Percentiles rank a stretch among this genome's conserved stretches.
Conservation (phyloP, 768 basidiomycete species). For the Pleurotus sapidus region DNA sequence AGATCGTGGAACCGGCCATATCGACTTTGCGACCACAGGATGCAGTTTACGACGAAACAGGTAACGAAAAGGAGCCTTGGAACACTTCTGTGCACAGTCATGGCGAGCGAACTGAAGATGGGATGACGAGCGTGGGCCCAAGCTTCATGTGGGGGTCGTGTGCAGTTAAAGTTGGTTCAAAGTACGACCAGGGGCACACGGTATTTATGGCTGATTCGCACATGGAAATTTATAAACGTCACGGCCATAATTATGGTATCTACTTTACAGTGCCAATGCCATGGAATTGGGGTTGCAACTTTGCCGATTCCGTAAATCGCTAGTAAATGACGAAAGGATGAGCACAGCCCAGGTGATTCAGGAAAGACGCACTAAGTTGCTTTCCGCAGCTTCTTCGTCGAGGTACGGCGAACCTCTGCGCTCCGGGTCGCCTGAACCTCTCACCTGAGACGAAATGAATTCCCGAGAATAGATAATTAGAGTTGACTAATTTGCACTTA, state of each 20-base stretch:
- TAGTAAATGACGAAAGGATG: neutral
- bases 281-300: neutral
- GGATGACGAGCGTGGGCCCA: neutral
- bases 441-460: neutral
- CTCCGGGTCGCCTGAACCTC: neutral
- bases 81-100: neutral
- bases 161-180: neutral
- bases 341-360: neutral
- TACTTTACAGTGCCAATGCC: neutral
- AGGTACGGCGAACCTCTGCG: neutral
- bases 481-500: neutral
- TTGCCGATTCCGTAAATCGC: neutral
- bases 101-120: neutral
- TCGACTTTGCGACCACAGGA: constrained; percentile 66
- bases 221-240: neutral
- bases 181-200: too few species aligned
- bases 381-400: constrained; percentile 1
- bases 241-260: neutral
- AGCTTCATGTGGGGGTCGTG: constrained; percentile 6
- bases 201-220: too few species aligned
- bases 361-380: neutral
- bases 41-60: constrained; percentile 50
- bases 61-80: constrained; percentile 42
- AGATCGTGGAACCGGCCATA: constrained; percentile 34
- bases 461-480: neutral